Percentiles rank a stretch among this genome's conserved stretches.
These are phyloP conservation scores for Nothophytophthora sp. DNA, from an alignment of 352 stramenopile species.

Conservation along the genomic window DNA sequence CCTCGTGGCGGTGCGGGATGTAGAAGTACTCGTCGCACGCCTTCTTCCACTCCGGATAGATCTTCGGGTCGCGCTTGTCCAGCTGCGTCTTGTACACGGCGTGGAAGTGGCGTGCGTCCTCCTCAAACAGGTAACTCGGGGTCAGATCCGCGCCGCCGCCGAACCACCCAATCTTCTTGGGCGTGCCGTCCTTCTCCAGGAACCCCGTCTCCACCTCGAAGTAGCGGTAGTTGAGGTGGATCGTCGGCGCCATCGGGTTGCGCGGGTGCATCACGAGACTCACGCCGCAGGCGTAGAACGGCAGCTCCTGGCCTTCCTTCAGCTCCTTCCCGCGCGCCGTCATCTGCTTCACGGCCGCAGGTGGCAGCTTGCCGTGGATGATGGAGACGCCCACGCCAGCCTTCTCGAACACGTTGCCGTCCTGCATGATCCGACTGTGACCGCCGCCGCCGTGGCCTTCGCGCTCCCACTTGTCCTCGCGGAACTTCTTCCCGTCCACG, in stretches of 20 bases:
- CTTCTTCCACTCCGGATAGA: constrained; percentile 97
- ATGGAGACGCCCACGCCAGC: constrained; percentile 97
- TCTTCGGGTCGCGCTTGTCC: constrained; percentile 93
- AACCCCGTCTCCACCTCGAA: constrained; percentile 94
- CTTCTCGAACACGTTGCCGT: constrained; percentile 98
- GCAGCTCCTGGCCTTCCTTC: constrained; percentile 76
- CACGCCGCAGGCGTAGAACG: constrained; percentile 97
- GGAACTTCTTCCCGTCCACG: constrained; percentile 95
- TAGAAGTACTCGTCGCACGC: constrained; percentile 99
- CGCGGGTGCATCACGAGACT: constrained; percentile 97
- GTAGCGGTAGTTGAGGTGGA: constrained; percentile 98
- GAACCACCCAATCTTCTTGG: constrained; percentile 92
- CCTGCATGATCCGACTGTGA: constrained; percentile 93
- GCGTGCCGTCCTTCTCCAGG: constrained; percentile 77
- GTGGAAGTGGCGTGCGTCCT: constrained; percentile 98
- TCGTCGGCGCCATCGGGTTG: constrained; percentile 94
- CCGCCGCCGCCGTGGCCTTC: constrained; percentile 94
- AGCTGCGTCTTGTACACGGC: constrained; percentile 94
- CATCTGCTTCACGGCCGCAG: constrained; percentile 85
- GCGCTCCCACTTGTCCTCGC: constrained; percentile 94
- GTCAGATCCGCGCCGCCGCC: constrained; percentile 98
- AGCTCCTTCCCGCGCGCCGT: constrained; percentile 73
- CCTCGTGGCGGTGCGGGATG: constrained; percentile 96
- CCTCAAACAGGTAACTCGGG: constrained; percentile 95
- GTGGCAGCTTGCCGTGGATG: constrained; percentile 96